Base-by-base conservation (phyloP, 2,329 filamentous ascomycete species). In the Xylaria sp. region DNA sequence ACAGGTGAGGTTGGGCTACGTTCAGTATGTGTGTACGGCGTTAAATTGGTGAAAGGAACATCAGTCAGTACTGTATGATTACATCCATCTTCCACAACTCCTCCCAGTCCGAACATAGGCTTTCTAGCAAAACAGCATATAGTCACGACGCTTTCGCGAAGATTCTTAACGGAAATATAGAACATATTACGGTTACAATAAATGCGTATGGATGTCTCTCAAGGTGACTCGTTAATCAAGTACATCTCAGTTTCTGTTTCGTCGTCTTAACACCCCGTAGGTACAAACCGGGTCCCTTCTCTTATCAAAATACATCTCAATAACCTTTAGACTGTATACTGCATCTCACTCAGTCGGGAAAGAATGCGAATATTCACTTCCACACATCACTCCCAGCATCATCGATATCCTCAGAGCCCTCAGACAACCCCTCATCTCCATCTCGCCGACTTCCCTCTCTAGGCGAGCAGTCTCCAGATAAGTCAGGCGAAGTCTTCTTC, bases 301-400 rank as follows among this genome's bases (percentile, higher is more conserved):
- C 26, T 17, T 31, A 31, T 51, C 48, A 7, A 51, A 51, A 9
- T 23, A 23, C 9, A 17, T 26, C 2, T 31, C 13, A 17, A 17
- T 5, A 38, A 13, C 13, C 38, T 40, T 15, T 40, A 13, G 5
- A 40, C 11, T 15, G 3, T 40, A 15, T 13, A 40, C 38, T 17
- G 4, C 6, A 40, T 40, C 15, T 6, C 15, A 17, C 38, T 17
- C 38, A 2, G 6, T 17, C 13, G 36, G 5, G 15, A 11, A 40
- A 40, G 36, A 15, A 15, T 15, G 15, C 13, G n/a, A 1, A 31
- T 17, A 31, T 26, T 72, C 42, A 69, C 53, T 63, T 72, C 66
- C 71, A 71, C n/a, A 67, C 23, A 51, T 73, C 70, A 44, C 63
- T 65, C 38, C 58, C 58, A 2, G 40, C 17, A 17, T 63, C 54